Evolutionary conservation across 345 rosid species (phyloP).

Genomic region (Mangifera indica): DNA sequence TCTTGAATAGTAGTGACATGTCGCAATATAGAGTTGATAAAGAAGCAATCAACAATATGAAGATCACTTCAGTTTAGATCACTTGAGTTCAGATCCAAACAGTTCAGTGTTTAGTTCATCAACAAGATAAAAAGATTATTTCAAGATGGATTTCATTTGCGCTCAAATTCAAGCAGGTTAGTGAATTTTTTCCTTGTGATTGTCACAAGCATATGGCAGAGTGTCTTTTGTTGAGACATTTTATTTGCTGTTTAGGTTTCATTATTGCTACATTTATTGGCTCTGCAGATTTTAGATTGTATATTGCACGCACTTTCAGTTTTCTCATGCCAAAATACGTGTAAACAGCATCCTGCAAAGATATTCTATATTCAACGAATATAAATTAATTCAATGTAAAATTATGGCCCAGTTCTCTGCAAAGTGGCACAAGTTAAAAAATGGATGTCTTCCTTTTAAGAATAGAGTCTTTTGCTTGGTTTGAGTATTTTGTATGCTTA

Average conservation of each 20-base stretch:
- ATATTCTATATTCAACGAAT: neutral
- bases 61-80: slow-evolving; percentile 37
- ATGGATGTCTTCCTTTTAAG: neutral
- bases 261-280: neutral
- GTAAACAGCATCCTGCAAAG: neutral
- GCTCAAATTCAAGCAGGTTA: slow-evolving; percentile 21
- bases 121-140: slow-evolving; percentile 42
- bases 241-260: neutral
- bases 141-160: slow-evolving; percentile 30
- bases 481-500: neutral
- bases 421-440: neutral
- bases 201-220: neutral
- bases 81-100: slow-evolving; percentile 11
- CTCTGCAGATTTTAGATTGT: neutral
- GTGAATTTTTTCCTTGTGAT: neutral
- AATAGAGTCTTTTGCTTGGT: neutral
- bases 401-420: neutral
- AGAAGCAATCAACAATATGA: slow-evolving; percentile 42
- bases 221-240: slow-evolving; percentile 4
- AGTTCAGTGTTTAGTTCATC: slow-evolving; percentile 25
- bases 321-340: neutral
- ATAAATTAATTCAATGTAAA: neutral
- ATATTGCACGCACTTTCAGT: neutral
- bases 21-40: slow-evolving; percentile 33
- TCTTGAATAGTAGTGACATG: slow-evolving; percentile 45